Evolutionary conservation across 164 flowering plant genomes (phyloP), one percentile per base, ranked within the genome.

Genomic region (Kingdonia uniflora): DNA sequence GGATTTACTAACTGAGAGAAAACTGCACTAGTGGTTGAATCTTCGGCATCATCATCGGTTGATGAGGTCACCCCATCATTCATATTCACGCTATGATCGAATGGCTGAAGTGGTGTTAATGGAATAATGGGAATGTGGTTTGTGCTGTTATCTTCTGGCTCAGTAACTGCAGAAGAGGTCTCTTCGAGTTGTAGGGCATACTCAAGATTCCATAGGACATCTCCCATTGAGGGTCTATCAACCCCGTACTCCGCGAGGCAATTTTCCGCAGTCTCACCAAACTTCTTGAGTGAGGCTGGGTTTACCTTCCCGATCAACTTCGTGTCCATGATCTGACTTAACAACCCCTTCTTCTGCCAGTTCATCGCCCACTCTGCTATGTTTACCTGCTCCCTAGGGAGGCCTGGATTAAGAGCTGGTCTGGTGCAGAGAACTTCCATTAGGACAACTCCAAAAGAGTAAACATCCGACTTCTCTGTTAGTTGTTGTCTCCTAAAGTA

Each of bases 191-290:
- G 85, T 10, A 80, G 71, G 20, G 81, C 80, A 52, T 77, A 77
- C 38, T 80, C 81, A 38, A 79, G 76, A 62, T 79, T 79, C 81
- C 81, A 79, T 42, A 79, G 57, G 19, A 79, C 81, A 68, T 79
- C 84, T 40, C 84, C 84, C 84, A 79, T 63, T 43, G 66, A 49
- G n/a, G 66, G 85, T 58, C 85, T 63, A 50, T 80, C 85, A 19
- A 73, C 80, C 1, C 85, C 85, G 44, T 75, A 57, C 68, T 80
- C 85, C 7, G 80, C 74, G 39, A 80, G 52, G 51, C 85, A 79
- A 54, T 79, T 79, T 71, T 79, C 84, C 44, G 84, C 81, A 8
- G 84, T 75, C 63, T 79, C 84, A n/a, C 84, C 84, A 33, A 67
- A 79, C 52, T 79, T 79, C 75, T 71, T 76, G 16, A 79, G 80